phyloP scores from a whole-genome alignment of 306 rosid genomes.

The Leucaena leucocephala region DNA sequence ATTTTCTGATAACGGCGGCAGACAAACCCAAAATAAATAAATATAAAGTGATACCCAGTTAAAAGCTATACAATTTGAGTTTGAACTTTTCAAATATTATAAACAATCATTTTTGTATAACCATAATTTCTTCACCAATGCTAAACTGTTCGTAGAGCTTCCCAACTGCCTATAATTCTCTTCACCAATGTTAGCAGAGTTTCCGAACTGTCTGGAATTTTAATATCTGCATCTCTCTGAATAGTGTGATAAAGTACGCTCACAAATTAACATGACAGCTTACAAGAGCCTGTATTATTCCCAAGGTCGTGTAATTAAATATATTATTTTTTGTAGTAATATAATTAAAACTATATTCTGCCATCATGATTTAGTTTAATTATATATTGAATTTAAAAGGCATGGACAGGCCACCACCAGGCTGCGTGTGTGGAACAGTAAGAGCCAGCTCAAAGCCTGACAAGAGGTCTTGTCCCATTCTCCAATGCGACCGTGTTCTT shows the following conservation, averaged over 20 bases:
- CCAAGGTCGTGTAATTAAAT: not conserved
- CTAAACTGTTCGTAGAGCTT: too few relatives aligned
- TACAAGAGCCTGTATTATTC: not conserved
- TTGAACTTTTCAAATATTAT: not conserved
- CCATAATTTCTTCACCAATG: not conserved
- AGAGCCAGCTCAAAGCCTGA: conserved; percentile 16
- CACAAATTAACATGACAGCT: not conserved
- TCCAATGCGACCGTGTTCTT: not conserved
- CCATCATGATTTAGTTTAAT: not conserved
- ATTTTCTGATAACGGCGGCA: not conserved
- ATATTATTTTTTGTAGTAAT: too few relatives aligned
- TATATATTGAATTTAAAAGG: not conserved
- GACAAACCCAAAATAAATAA: too few relatives aligned
- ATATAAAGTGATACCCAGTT: not conserved
- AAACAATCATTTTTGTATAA: not conserved
- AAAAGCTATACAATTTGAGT: not conserved
- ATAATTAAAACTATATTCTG: not conserved
- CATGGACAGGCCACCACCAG: not conserved
- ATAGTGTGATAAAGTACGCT: too few relatives aligned
- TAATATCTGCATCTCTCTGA: not conserved
- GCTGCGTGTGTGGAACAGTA: not conserved
- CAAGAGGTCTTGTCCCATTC: conserved; percentile 13
- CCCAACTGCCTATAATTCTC: too few relatives aligned
- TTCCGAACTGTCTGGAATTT: not conserved
- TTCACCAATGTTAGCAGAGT: not conserved